Percentiles rank a stretch among this genome's conserved stretches.
These are phyloP conservation scores for Apiotrichum montevideense DNA, from an alignment of 1,284 basidiomycete genomes.

Conservation along the genomic window DNA sequence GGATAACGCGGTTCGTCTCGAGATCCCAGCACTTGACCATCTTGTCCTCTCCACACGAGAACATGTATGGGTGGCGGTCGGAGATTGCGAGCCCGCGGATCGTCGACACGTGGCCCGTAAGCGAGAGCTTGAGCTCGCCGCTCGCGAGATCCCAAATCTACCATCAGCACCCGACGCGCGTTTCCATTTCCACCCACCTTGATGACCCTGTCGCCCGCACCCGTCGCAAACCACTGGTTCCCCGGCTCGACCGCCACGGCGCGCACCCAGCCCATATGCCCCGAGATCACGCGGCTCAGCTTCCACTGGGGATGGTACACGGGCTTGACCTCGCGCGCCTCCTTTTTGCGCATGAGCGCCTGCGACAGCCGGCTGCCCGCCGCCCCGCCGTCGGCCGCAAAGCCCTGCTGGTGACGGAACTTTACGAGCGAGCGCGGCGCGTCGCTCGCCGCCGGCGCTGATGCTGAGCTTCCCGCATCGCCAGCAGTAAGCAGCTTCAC, in stretches of 20 bases:
- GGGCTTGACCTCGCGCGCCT: slow-evolving; percentile 84
- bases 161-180: background rate
- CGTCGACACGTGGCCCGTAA: slow-evolving; percentile 97
- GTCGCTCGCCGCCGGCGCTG: background rate
- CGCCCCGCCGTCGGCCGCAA: slow-evolving; percentile 45
- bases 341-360: slow-evolving; percentile 82
- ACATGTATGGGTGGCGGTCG: slow-evolving; percentile 88
- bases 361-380: slow-evolving; percentile 61
- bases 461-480: background rate
- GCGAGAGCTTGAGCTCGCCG: slow-evolving; percentile 86
- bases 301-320: slow-evolving; percentile 92
- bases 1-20: slow-evolving; percentile 96
- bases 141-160: slow-evolving; percentile 95
- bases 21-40: slow-evolving; percentile 99
- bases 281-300: slow-evolving; percentile 91
- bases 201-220: slow-evolving; percentile 94
- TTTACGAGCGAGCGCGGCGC: slow-evolving; percentile 39
- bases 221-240: slow-evolving; percentile 98
- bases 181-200: slow-evolving; percentile 51
- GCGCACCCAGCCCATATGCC: slow-evolving; percentile 97
- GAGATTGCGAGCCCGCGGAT: slow-evolving; percentile 92
- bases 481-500: slow-evolving; percentile 23
- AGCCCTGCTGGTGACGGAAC: slow-evolving; percentile 48
- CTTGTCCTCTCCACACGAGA: slow-evolving; percentile 98
- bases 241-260: slow-evolving; percentile 93